Conservation (phyloP, 2,329 filamentous ascomycete genomes). For the Pseudogymnoascus sp. region DNA sequence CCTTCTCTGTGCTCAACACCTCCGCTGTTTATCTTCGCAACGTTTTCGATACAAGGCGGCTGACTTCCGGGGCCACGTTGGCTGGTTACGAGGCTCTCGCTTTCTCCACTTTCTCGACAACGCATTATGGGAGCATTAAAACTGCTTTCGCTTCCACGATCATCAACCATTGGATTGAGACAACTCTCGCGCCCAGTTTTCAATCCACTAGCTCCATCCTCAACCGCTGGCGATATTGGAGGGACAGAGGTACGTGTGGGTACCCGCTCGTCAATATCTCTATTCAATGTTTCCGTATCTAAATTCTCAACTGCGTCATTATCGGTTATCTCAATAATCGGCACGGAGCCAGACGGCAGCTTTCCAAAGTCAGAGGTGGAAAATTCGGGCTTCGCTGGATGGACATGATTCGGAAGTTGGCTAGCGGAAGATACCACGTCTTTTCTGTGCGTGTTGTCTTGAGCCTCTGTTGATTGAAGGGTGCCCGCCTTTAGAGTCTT, state of each 20-base stretch:
- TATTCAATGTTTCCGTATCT: not conserved
- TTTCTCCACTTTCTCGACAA: not conserved
- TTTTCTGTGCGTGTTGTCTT: not conserved
- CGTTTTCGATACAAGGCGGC: not conserved
- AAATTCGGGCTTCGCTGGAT: not conserved
- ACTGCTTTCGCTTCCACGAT: not conserved
- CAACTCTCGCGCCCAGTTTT: not conserved
- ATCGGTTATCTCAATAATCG: not conserved
- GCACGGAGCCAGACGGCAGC: not conserved
- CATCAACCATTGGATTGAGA: not conserved
- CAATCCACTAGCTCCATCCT: not conserved
- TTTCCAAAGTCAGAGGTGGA: not conserved
- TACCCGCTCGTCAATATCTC: not conserved
- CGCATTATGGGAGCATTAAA: not conserved
- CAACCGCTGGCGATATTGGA: not conserved
- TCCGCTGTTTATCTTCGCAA: no score
- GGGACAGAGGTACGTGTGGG: not conserved
- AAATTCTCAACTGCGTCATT: not conserved
- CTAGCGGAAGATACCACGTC: not conserved
- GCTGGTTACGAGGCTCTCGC: not conserved
- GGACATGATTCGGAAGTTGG: not conserved
- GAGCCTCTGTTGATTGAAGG: not conserved
- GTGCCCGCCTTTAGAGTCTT: not conserved
- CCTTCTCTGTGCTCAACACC: not conserved
- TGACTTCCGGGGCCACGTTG: not conserved